A percentile compares a stretch with the other conserved stretches of the same genome.
Evolutionary conservation across 176 grass and related monocot species (phyloP).

Genomic region (Aegilops speltoides): DNA sequence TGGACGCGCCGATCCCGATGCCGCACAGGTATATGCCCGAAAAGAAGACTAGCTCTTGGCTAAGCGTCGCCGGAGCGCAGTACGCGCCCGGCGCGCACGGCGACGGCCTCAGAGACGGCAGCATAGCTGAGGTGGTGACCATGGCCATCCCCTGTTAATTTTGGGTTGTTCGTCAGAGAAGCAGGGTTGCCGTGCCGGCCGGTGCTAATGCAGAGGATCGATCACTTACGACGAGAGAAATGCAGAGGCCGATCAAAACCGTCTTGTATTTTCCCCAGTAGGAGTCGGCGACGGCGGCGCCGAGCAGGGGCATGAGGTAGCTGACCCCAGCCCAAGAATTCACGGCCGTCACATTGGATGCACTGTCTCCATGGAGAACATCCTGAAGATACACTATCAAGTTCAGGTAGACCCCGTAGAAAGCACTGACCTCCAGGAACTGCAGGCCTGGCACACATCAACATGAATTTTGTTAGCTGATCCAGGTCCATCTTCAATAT

Average conservation of each 20-base stretch:
- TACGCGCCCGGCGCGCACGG: slow-evolving; percentile 7
- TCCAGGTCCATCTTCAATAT: background rate
- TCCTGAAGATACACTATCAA: slow-evolving; percentile 67
- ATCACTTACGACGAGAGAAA: slow-evolving; percentile 45
- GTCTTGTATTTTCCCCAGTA: slow-evolving; percentile 68
- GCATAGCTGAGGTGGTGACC: slow-evolving; percentile 15
- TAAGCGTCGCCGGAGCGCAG: slow-evolving; percentile 36
- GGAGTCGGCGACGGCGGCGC: slow-evolving; percentile 55
- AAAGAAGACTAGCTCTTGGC: slow-evolving; percentile 41
- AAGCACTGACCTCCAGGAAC: slow-evolving; percentile 61
- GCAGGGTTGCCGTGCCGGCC: background rate
- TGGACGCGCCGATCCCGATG: slow-evolving; percentile 34
- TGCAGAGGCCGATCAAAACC: slow-evolving; percentile 32
- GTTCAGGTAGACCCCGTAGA: slow-evolving; percentile 57
- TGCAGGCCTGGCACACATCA: slow-evolving; percentile 42
- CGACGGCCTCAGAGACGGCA: slow-evolving; percentile 32
- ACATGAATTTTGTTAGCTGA: background rate
- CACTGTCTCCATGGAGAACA: slow-evolving; percentile 55
- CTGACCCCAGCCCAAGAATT: slow-evolving; percentile 43
- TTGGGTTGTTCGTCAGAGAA: slow-evolving; percentile 19
- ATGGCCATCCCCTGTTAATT: slow-evolving; percentile 22
- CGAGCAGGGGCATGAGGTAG: slow-evolving; percentile 62
- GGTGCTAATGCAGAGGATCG: background rate
- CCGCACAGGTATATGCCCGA: slow-evolving; percentile 44
- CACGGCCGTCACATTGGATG: slow-evolving; percentile 70